A percentile compares a stretch with the other conserved stretches of the same genome.
Conservation (phyloP, 2,329 filamentous ascomycete genomes). For the Sporothrix curviconia region DNA sequence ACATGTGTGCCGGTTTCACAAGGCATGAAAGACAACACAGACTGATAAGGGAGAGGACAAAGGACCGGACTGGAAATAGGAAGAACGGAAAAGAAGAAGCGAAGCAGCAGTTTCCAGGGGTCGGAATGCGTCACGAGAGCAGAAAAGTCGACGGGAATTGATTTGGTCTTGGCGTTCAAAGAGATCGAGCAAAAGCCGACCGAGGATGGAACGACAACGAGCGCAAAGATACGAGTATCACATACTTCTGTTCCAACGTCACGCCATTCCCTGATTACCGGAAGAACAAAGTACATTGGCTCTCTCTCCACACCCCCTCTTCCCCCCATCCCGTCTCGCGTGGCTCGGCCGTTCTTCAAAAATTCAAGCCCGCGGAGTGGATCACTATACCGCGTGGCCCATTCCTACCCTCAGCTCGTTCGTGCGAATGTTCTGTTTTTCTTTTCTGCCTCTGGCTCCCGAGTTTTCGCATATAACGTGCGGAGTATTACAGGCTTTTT, state of each 20-base stretch:
- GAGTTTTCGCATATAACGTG: neutral
- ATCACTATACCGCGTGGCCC: too few species aligned
- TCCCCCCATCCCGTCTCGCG: slow-evolving; percentile 13
- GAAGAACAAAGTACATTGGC: too few species aligned
- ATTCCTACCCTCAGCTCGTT: neutral
- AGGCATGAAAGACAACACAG: slow-evolving; percentile 9
- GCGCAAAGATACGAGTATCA: too few species aligned
- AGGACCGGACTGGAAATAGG: neutral
- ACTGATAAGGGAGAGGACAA: neutral
- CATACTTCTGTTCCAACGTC: neutral
- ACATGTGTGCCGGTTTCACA: slow-evolving; percentile 16
- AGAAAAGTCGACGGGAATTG: too few species aligned
- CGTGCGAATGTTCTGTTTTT: neutral
- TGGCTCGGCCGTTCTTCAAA: slow-evolving; percentile 13
- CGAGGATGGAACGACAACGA: too few species aligned
- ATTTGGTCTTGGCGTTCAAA: too few species aligned
- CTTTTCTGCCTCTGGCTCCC: neutral
- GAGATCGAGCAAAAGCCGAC: too few species aligned
- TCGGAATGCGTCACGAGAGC: too few species aligned
- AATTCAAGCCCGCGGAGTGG: slow-evolving; percentile 10
- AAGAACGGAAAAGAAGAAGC: neutral
- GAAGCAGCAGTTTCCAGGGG: neutral
- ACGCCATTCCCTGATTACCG: too few species aligned
- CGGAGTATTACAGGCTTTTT: neutral
- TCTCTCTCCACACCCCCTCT: slow-evolving; percentile 5